Conservation (phyloP, 805 yeast species). For the Starmerella khaoyaiensis region DNA sequence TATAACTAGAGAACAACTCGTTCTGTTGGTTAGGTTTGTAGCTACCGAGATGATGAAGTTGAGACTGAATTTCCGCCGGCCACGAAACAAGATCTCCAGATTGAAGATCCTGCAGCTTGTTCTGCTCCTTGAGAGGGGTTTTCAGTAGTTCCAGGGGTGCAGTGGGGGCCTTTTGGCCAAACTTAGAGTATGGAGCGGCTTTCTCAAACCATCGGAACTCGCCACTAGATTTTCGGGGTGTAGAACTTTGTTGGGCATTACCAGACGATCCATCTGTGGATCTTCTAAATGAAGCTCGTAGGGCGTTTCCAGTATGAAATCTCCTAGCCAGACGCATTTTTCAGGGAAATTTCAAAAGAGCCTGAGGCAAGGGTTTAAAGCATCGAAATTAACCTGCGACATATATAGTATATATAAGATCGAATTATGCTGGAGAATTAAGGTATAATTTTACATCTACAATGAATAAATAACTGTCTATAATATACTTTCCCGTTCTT, state of each 20-base stretch:
- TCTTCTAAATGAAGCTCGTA: too few relatives aligned
- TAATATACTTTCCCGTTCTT: too few relatives aligned
- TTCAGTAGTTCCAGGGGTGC: constrained; percentile 8
- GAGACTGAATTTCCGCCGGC: constrained; percentile 18
- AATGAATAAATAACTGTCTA: too few relatives aligned
- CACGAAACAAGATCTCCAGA: constrained; percentile 13
- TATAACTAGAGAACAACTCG: constrained; percentile 17
- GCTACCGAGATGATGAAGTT: constrained; percentile 17
- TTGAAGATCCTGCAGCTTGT: not conserved
- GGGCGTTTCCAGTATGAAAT: too few relatives aligned
- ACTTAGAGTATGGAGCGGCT: constrained; percentile 20
- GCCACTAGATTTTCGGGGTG: constrained; percentile 20
- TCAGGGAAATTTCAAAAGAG: too few relatives aligned
- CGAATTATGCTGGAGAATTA: too few relatives aligned
- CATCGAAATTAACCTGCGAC: too few relatives aligned
- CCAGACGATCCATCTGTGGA: constrained; percentile 3
- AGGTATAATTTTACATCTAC: too few relatives aligned
- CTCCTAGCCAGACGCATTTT: too few relatives aligned
- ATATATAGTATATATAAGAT: too few relatives aligned
- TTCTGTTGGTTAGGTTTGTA: constrained; percentile 20
- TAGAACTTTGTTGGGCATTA: constrained; percentile 9
- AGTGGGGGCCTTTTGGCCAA: constrained; percentile 14
- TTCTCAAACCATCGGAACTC: constrained; percentile 20
- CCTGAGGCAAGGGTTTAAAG: too few relatives aligned
- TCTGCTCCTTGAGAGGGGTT: constrained; percentile 4